Evolutionary conservation across 805 yeast genomes (phyloP).

Genomic region (Kodamaea restingae): DNA sequence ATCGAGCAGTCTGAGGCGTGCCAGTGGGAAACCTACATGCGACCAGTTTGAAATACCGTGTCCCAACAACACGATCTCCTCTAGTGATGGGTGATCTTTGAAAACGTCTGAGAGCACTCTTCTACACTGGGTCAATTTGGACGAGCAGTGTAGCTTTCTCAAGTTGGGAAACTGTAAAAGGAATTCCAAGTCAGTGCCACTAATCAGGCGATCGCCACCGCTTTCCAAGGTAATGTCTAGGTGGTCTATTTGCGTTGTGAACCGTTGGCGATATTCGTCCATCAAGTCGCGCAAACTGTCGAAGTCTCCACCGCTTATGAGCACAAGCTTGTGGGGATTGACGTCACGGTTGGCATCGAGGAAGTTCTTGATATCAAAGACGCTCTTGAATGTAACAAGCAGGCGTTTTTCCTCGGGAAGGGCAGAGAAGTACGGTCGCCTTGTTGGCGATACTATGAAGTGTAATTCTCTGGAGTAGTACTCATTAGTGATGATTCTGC

Average conservation of each 20-base stretch:
- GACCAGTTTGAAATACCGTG: slow-evolving; percentile 31
- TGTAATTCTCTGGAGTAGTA: slow-evolving; percentile 31
- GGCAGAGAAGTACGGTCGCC: slow-evolving; percentile 16
- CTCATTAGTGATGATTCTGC: slow-evolving; percentile 21
- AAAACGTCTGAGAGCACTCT: slow-evolving; percentile 3
- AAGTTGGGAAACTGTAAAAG: slow-evolving; percentile 24
- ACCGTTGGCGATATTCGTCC: slow-evolving; percentile 15
- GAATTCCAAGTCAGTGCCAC: slow-evolving; percentile 17
- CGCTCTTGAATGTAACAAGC: slow-evolving; percentile 18
- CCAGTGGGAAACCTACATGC: slow-evolving; percentile 20
- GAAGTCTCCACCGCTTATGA: slow-evolving; percentile 31
- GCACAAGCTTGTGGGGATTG: slow-evolving; percentile 22
- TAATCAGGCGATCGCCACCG: slow-evolving; percentile 14
- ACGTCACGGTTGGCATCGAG: slow-evolving; percentile 26
- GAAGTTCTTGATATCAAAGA: slow-evolving; percentile 31
- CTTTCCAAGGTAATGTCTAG: slow-evolving; percentile 30
- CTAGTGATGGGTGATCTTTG: slow-evolving; percentile 12
- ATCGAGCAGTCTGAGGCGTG: slow-evolving; percentile 25
- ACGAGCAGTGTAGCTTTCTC: slow-evolving; percentile 27
- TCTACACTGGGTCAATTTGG: slow-evolving; percentile 15
- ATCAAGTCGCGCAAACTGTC: slow-evolving; percentile 24
- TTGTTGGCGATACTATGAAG: slow-evolving; percentile 29
- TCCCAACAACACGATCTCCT: slow-evolving; percentile 30
- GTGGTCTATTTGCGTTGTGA: slow-evolving; percentile 11
- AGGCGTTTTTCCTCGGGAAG: slow-evolving; percentile 8